Conservation (phyloP, 495 filamentous ascomycete species). For the Aspergillus diversus region DNA sequence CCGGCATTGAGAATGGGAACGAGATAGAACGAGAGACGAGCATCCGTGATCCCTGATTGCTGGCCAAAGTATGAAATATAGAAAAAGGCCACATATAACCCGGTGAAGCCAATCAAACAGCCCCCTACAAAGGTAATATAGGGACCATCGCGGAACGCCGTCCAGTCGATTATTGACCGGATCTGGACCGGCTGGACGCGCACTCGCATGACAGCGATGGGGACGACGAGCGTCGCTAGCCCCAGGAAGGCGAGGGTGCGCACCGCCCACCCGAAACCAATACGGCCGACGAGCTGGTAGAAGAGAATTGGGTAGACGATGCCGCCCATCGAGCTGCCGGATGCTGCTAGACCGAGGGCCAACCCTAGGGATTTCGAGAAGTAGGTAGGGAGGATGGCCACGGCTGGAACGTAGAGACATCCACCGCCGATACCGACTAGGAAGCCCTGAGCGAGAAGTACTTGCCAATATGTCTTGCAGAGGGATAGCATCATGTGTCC, state of each 20-base stretch:
- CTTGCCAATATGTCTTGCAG: conserved; percentile 38
- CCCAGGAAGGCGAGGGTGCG: conserved; percentile 54
- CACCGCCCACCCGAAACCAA: conserved; percentile 59
- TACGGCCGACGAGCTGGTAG: conserved; percentile 38
- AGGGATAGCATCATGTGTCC: conserved; percentile 51
- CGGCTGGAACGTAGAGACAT: conserved; percentile 39
- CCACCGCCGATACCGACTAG: conserved; percentile 41
- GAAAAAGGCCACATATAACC: conserved; percentile 29
- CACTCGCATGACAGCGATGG: conserved; percentile 36
- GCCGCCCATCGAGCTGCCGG: conserved; percentile 47
- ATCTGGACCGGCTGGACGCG: conserved; percentile 15
- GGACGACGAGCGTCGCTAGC: conserved; percentile 41
- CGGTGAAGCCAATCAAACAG: conserved; percentile 26
- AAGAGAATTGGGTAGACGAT: conserved; percentile 58
- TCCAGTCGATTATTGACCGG: conserved; percentile 29
- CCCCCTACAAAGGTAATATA: conserved; percentile 33
- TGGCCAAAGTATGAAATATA: conserved; percentile 28
- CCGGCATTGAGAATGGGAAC: conserved; percentile 34
- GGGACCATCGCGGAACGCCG: conserved; percentile 33
- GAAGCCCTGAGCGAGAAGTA: conserved; percentile 45
- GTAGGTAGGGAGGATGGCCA: conserved; percentile 43
- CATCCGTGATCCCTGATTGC: conserved; percentile 14
- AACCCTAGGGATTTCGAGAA: conserved; percentile 42
- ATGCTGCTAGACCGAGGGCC: conserved; percentile 47
- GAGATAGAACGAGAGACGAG: conserved; percentile 25